Base-by-base conservation (phyloP, 805 yeast species). In the Torulaspora indica region DNA sequence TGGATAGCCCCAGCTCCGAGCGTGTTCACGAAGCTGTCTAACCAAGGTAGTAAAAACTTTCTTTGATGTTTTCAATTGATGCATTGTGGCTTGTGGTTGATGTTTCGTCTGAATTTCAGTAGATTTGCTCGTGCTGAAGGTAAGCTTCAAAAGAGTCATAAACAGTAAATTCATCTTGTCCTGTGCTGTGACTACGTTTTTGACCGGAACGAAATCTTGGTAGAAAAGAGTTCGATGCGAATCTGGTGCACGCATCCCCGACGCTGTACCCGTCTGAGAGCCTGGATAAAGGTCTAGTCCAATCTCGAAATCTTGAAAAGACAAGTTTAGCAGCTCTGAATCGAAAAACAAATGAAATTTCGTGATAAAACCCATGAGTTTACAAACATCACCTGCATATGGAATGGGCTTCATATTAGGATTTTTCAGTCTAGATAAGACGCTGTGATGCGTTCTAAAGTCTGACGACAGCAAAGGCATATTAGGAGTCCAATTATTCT, bases 251-350 rank as follows among this genome's bases (percentile, higher is more conserved):
- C 30, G 35, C 18, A 49, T 47, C 8, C 55, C 57, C 17, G 51
- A 40, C 9, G 53, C 45, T 6, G 51, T 45, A 9, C 53, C 54
- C 2, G 44, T 40, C 4, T 47, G 40, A 4, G 53, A 51, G 7
- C 43, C 50, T 12, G 60, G 58, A 32, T 54, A 53, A 13, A 61
- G 32, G 17, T 54, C 58, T 33, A 62, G 48, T 9, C 67, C 67
- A 36, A 56, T 48, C 42, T 60, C 63, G 41, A 63, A 57, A 39
- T 60, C 63, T 42, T 58, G 61, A 34, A 58, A 60, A n/a, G 65
- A 56, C 22, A 63, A 37, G 31, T 54, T 51, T 37, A 54, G 32
- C 27, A 63, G 33, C 17, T 53, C 56, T 5, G 47, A 36, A 23
- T 53, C 55, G 32, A 63, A 54, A 33, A 51, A 57, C 17, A 41